Evolutionary conservation across 352 stramenopile genomes (phyloP).

Genomic region (Globisporangium abappressorium): DNA sequence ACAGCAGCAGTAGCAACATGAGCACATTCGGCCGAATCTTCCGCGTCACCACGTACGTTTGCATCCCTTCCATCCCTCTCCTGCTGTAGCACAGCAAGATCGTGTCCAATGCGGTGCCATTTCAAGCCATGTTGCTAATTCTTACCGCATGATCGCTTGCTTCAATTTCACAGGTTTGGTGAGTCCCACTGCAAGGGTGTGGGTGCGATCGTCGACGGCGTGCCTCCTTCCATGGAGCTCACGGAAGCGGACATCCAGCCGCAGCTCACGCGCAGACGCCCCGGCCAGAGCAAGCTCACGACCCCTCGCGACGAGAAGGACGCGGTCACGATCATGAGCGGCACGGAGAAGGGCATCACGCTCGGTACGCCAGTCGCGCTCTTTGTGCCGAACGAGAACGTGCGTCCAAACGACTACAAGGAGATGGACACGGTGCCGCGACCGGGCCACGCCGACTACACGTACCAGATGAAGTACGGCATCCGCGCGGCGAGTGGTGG

Average conservation of each 20-base stretch:
- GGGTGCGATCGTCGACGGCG: constrained; percentile 96
- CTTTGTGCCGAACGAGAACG: constrained; percentile 98
- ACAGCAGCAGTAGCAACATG: constrained; percentile 31
- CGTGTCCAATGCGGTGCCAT: neutral
- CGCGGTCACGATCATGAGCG: constrained; percentile 95
- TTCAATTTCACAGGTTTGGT: constrained; percentile 75
- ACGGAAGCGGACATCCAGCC: constrained; percentile 96
- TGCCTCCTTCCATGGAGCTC: constrained; percentile 94
- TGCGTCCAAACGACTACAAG: constrained; percentile 95
- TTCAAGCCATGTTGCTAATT: neutral
- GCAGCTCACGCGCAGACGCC: constrained; percentile 96
- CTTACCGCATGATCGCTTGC: neutral
- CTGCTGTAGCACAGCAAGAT: neutral
- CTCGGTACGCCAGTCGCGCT: constrained; percentile 97
- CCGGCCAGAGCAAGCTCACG: constrained; percentile 97
- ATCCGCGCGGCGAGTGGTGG: constrained; percentile 96
- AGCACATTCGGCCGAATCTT: constrained; percentile 97
- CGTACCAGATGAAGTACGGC: constrained; percentile 99
- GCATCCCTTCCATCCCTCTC: neutral
- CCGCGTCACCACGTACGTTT: constrained; percentile 92
- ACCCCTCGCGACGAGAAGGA: constrained; percentile 98
- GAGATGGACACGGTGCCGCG: constrained; percentile 92
- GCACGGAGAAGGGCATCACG: constrained; percentile 92
- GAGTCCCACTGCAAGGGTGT: constrained; percentile 98
- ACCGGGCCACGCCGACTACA: constrained; percentile 97